Evolutionary conservation across 768 basidiomycete species (phyloP).

Genomic region (Leccinum boreale): DNA sequence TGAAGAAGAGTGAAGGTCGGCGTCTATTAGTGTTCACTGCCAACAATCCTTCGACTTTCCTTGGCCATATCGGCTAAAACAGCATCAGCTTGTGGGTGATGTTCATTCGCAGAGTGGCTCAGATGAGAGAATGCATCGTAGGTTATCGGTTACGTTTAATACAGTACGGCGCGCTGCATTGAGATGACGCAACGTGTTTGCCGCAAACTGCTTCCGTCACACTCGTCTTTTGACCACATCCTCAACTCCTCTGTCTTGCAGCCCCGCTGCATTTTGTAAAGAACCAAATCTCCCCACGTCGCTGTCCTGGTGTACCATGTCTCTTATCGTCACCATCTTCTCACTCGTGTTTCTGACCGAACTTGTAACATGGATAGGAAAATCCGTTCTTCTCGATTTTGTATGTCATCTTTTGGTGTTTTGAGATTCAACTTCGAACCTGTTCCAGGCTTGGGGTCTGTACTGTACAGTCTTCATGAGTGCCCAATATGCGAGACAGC

Average conservation of each 20-base stretch:
- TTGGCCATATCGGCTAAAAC: not conserved
- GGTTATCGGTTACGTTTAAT: too few species aligned
- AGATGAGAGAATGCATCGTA: not conserved
- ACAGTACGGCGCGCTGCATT: too few species aligned
- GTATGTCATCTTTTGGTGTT: constrained; percentile 45
- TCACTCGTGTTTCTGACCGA: constrained; percentile 78
- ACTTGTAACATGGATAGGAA: constrained; percentile 84
- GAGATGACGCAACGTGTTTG: constrained; percentile 18
- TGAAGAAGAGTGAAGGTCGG: not conserved
- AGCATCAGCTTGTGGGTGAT: not conserved
- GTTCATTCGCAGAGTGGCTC: not conserved
- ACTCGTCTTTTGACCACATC: not conserved
- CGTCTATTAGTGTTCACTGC: not conserved
- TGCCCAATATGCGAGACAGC: constrained; percentile 53
- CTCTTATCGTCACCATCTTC: constrained; percentile 81
- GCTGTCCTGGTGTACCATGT: constrained; percentile 43
- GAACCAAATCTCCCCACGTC: not conserved
- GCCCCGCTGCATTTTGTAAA: constrained; percentile 5
- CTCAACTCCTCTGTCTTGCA: not conserved
- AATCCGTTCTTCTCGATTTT: constrained; percentile 75
- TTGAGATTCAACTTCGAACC: constrained; percentile 2
- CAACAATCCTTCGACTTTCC: not conserved
- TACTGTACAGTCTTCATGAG: constrained; percentile 68
- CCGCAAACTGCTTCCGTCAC: not conserved
- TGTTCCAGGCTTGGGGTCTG: constrained; percentile 61